Percentiles rank a stretch among this genome's conserved stretches.
These are phyloP conservation scores for Pyrenophora tritici-repentis DNA, from an alignment of 2,329 filamentous ascomycete genomes.

Conservation along the genomic window DNA sequence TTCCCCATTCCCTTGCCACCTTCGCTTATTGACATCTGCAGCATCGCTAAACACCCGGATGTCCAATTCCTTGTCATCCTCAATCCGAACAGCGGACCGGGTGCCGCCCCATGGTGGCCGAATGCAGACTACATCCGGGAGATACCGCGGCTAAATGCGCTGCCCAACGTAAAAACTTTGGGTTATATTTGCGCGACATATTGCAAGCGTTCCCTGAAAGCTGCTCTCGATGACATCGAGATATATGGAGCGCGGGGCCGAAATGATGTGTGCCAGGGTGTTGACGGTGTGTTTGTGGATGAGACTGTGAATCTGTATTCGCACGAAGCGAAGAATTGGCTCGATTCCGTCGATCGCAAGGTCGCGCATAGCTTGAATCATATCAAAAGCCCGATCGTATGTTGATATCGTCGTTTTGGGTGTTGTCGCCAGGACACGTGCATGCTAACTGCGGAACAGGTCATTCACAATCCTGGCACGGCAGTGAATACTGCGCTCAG, in stretches of 20 bases:
- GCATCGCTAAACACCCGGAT: constrained; percentile 38
- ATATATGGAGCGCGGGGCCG: constrained; percentile 53
- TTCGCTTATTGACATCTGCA: neutral
- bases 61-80: constrained; percentile 58
- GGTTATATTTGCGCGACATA: constrained; percentile 59
- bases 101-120: constrained; percentile 50
- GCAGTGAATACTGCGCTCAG: constrained; percentile 28
- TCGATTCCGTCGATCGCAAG: constrained; percentile 24
- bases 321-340: constrained; percentile 20
- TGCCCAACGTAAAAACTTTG: constrained; percentile 55
- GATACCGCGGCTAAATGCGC: constrained; percentile 47
- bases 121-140: constrained; percentile 55
- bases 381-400: constrained; percentile 16
- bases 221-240: constrained; percentile 49
- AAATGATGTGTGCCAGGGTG: constrained; percentile 37
- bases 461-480: constrained; percentile 40
- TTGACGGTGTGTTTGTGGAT: constrained; percentile 59
- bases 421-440: too few species aligned
- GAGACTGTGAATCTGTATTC: constrained; percentile 50
- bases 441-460: constrained; percentile 14
- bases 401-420: neutral
- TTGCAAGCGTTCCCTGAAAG: constrained; percentile 32
- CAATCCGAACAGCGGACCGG: constrained; percentile 56
- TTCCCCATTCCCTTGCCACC: neutral
- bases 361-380: constrained; percentile 16